phyloP scores from a whole-genome alignment of 352 stramenopile species.

The Elongisporangium senticosum region DNA sequence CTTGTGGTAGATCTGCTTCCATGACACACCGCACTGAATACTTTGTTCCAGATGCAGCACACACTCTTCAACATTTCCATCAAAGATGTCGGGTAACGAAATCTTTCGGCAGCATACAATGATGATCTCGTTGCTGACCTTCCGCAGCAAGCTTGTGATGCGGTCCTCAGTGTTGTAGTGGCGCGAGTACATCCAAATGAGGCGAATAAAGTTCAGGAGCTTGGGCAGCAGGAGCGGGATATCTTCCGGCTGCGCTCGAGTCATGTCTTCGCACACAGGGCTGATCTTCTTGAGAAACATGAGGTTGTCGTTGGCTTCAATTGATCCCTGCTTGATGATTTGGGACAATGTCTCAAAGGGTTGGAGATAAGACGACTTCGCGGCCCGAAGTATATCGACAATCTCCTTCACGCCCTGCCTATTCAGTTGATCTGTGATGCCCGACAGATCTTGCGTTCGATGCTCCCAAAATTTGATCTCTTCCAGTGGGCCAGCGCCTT shows the following conservation, averaged over 20 bases:
- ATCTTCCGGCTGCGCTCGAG: conserved; percentile 76
- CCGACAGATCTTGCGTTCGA: conserved; percentile 88
- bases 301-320: conserved; percentile 93
- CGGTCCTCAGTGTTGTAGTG: conserved; percentile 95
- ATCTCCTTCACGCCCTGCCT: conserved; percentile 88
- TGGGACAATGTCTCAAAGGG: conserved; percentile 90
- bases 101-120: conserved; percentile 87
- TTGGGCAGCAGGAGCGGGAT: conserved; percentile 90
- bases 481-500: conserved; percentile 89
- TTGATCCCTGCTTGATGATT: conserved; percentile 90
- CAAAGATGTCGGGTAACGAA: conserved; percentile 87
- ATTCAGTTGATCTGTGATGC: conserved; percentile 92
- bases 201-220: conserved; percentile 90
- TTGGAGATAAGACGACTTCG: conserved; percentile 92
- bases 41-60: conserved; percentile 89
- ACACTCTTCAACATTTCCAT: conserved; percentile 88
- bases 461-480: conserved; percentile 96
- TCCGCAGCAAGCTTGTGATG: conserved; percentile 89
- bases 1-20: conserved; percentile 88
- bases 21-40: conserved; percentile 89
- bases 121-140: conserved; percentile 95
- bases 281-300: conserved; percentile 92
- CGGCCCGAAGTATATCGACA: conserved; percentile 75
- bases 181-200: conserved; percentile 91
- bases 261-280: conserved; percentile 87